Evolutionary conservation across 352 stramenopile species (phyloP).

Genomic region (Globisporangium spiculum): DNA sequence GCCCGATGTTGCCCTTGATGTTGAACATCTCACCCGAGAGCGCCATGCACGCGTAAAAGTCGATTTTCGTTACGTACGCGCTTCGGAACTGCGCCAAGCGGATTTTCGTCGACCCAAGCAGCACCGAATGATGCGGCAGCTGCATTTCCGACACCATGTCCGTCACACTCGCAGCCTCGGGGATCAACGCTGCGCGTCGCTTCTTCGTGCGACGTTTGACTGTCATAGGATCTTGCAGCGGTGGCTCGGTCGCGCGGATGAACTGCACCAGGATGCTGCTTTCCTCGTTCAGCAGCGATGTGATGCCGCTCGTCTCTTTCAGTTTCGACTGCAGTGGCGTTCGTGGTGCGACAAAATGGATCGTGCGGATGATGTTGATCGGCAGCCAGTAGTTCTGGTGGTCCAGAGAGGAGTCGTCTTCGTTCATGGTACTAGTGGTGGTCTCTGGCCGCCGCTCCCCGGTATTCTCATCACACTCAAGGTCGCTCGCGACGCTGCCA

Average conservation of each 20-base stretch:
- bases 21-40: constrained; percentile 80
- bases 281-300: constrained; percentile 60
- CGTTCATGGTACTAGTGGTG: not conserved
- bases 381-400: constrained; percentile 69
- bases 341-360: constrained; percentile 73
- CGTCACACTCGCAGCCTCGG: constrained; percentile 22
- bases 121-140: constrained; percentile 36
- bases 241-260: constrained; percentile 67
- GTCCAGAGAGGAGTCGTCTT: not conserved
- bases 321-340: constrained; percentile 73
- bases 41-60: constrained; percentile 83
- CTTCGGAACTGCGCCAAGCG: constrained; percentile 79
- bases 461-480: constrained; percentile 24
- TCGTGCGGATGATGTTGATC: constrained; percentile 70
- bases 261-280: constrained; percentile 77
- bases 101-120: constrained; percentile 72
- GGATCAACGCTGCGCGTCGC: constrained; percentile 41
- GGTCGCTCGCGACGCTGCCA: constrained; percentile 13
- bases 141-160: constrained; percentile 41
- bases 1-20: constrained; percentile 78
- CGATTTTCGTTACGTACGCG: constrained; percentile 81
- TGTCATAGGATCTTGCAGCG: constrained; percentile 50
- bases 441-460: constrained; percentile 17
- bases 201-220: constrained; percentile 28
- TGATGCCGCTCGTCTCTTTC: constrained; percentile 72